These are phyloP conservation scores for Termitomyces sp. DNA, from an alignment of 768 basidiomycete genomes.

Conservation along the genomic window DNA sequence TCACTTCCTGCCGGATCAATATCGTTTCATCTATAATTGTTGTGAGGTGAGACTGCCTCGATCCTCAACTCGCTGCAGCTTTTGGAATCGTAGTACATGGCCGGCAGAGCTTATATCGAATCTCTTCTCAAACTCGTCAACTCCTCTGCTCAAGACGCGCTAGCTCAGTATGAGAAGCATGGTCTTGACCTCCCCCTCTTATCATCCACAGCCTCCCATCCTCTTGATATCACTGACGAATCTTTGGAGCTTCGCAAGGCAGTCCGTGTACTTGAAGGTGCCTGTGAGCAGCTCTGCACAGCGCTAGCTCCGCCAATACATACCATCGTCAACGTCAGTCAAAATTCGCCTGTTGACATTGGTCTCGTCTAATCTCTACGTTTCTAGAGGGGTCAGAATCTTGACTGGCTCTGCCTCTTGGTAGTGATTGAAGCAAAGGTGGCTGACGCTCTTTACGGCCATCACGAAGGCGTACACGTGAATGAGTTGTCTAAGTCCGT, in stretches of 20 bases:
- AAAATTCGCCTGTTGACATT: background rate
- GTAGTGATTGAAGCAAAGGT: conserved; percentile 19
- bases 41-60: too few relatives aligned
- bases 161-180: conserved; percentile 5
- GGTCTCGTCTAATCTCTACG: background rate
- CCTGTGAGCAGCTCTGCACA: conserved; percentile 24
- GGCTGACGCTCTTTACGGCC: conserved; percentile 22
- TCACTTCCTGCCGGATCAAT: too few relatives aligned
- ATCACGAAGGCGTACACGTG: conserved; percentile 25
- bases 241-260: conserved; percentile 17
- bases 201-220: background rate
- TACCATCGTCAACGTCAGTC: conserved; percentile 22
- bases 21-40: too few relatives aligned
- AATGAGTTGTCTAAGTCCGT: background rate
- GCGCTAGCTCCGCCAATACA: conserved; percentile 20
- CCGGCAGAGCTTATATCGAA: background rate
- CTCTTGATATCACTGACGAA: background rate
- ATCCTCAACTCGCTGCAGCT: background rate
- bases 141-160: background rate
- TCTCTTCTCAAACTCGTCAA: conserved; percentile 12
- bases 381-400: conserved; percentile 5
- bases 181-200: background rate
- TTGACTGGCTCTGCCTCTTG: conserved; percentile 19
- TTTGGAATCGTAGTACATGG: background rate
- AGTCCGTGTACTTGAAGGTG: conserved; percentile 23